Conservation (phyloP, 2,329 filamentous ascomycete genomes). For the Talaromyces sp. region DNA sequence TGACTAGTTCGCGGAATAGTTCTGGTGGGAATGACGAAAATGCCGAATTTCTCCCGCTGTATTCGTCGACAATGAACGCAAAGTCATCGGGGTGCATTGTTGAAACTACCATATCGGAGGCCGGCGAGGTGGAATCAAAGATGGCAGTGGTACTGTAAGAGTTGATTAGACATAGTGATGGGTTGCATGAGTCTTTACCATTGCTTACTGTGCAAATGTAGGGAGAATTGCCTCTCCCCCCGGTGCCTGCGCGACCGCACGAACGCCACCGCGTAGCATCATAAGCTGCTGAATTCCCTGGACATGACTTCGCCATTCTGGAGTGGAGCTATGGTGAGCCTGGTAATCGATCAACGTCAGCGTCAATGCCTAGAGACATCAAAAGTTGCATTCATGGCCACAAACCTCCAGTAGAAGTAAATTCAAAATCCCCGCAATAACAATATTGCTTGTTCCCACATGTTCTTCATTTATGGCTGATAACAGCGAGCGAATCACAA, state of each 20-base stretch:
- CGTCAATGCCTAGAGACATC: neutral
- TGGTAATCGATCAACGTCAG: constrained; percentile 13
- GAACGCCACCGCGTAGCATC: constrained; percentile 37
- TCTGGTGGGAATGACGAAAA: constrained; percentile 36
- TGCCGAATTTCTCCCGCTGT: constrained; percentile 15
- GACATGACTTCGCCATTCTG: constrained; percentile 41
- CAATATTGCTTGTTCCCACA: constrained; percentile 25
- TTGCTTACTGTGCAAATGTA: constrained; percentile 30
- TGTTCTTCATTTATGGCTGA: constrained; percentile 25
- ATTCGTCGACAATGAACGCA: constrained; percentile 27
- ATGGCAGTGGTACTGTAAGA: constrained; percentile 33
- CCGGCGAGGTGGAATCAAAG: constrained; percentile 42
- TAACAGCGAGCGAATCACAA: constrained; percentile 35
- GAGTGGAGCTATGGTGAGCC: constrained; percentile 34
- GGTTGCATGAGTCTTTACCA: constrained; percentile 7
- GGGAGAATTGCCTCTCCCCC: constrained; percentile 28
- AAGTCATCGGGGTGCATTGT: constrained; percentile 28
- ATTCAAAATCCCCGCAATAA: constrained; percentile 37
- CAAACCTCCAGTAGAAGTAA: constrained; percentile 39
- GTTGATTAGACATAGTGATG: neutral
- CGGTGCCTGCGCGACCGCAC: constrained; percentile 18
- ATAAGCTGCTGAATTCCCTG: constrained; percentile 38
- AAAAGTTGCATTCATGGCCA: neutral
- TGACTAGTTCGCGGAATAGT: constrained; percentile 39
- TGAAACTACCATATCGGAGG: constrained; percentile 32